A percentile compares a stretch with the other conserved stretches of the same genome.
Conservation (phyloP, 2,329 filamentous ascomycete species). For the Dactylellina haptotyla region DNA sequence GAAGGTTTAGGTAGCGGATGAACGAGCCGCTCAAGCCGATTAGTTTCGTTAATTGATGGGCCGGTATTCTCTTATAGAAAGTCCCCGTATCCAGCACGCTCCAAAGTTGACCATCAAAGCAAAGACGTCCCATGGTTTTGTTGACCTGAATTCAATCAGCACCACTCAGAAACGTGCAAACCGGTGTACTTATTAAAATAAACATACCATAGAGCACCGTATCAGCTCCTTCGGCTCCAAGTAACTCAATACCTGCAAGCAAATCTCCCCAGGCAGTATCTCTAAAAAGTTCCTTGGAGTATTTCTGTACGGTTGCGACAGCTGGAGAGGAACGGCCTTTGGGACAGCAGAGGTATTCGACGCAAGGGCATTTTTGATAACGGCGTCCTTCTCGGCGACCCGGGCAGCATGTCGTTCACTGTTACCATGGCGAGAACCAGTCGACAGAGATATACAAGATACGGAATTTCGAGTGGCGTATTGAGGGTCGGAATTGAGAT, state of each 20-base stretch:
- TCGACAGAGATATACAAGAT: constrained; percentile 45
- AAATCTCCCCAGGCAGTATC: constrained; percentile 82
- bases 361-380: constrained; percentile 39
- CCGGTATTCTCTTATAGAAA: constrained; percentile 88
- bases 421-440: constrained; percentile 20
- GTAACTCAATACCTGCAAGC: constrained; percentile 78
- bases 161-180: not conserved
- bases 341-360: constrained; percentile 31
- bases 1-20: constrained; percentile 85
- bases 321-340: not conserved
- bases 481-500: constrained; percentile 25
- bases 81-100: constrained; percentile 81
- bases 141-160: constrained; percentile 54
- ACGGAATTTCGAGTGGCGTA: constrained; percentile 48
- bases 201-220: constrained; percentile 76
- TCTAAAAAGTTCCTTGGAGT: constrained; percentile 73
- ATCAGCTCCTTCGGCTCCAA: constrained; percentile 84
- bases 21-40: constrained; percentile 88
- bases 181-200: not conserved
- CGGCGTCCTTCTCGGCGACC: constrained; percentile 41
- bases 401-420: constrained; percentile 20
- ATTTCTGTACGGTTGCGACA: constrained; percentile 38
- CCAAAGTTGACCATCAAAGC: constrained; percentile 96
- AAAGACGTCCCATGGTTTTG: constrained; percentile 80
- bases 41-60: constrained; percentile 82